A percentile compares a stretch with the other conserved stretches of the same genome.
These are phyloP conservation scores for Mycena citricolor DNA, from an alignment of 1,284 basidiomycete genomes.

Conservation along the genomic window DNA sequence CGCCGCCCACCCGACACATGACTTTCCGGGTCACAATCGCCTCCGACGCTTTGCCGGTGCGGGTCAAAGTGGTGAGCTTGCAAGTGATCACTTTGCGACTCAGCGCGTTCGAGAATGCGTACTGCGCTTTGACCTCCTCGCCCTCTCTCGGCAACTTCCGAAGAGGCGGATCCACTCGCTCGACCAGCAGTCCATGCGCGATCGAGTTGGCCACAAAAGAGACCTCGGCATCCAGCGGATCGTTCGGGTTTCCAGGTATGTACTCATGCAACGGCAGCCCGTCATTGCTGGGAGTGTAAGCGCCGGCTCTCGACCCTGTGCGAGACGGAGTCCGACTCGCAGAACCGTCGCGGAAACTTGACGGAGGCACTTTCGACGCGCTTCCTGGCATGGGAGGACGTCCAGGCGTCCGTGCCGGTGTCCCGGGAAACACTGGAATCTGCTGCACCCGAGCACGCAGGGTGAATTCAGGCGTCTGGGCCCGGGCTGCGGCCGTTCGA, in stretches of 20 bases:
- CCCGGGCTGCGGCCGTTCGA: slow-evolving; percentile 45
- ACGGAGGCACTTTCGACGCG: slow-evolving; percentile 56
- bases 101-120: slow-evolving; percentile 73
- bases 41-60: slow-evolving; percentile 51
- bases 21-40: slow-evolving; percentile 71
- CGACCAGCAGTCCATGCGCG: slow-evolving; percentile 71
- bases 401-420: slow-evolving; percentile 35
- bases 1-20: slow-evolving; percentile 83
- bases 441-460: slow-evolving; percentile 57
- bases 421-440: slow-evolving; percentile 51
- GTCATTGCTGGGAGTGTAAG: slow-evolving; percentile 57
- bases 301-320: slow-evolving; percentile 62
- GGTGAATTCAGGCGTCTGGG: slow-evolving; percentile 69
- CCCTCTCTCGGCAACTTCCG: slow-evolving; percentile 64
- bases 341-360: slow-evolving; percentile 66
- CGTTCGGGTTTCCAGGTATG: slow-evolving; percentile 64
- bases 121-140: slow-evolving; percentile 80
- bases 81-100: slow-evolving; percentile 76
- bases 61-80: slow-evolving; percentile 74
- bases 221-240: slow-evolving; percentile 82
- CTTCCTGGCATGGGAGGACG: slow-evolving; percentile 37
- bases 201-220: slow-evolving; percentile 75
- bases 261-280: slow-evolving; percentile 60
- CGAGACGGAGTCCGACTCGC: slow-evolving; percentile 59
- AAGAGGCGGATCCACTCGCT: slow-evolving; percentile 77